Evolutionary conservation across 164 flowering plant genomes (phyloP).

Genomic region (Liquidambar formosana): DNA sequence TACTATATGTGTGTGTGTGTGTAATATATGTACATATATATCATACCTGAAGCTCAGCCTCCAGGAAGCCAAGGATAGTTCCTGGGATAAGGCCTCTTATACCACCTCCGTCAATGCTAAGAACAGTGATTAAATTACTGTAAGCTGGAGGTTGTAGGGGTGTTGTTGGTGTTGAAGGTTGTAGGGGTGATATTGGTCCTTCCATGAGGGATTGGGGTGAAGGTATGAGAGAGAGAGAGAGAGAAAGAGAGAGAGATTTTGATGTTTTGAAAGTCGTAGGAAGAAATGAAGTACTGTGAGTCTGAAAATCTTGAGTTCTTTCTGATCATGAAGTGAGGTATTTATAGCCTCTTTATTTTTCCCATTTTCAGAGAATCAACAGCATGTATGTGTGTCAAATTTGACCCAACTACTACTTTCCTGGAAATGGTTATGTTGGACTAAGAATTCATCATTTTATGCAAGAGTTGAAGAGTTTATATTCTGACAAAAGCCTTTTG

Average conservation of each 20-base stretch:
- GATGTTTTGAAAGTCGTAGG: neutral
- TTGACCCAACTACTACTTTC: too few relatives aligned
- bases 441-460: neutral
- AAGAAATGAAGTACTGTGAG: neutral
- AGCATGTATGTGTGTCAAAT: neutral
- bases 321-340: too few relatives aligned
- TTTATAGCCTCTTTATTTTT: slow-evolving; percentile 1
- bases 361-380: neutral
- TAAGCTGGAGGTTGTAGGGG: slow-evolving; percentile 32
- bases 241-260: neutral
- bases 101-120: slow-evolving; percentile 48
- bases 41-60: slow-evolving; percentile 32
- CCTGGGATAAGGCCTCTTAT: slow-evolving; percentile 39
- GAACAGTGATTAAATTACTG: slow-evolving; percentile 35
- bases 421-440: neutral
- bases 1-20: neutral
- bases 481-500: too few relatives aligned
- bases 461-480: neutral
- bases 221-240: neutral
- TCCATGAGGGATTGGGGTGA: neutral
- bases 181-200: neutral
- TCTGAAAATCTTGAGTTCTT: neutral
- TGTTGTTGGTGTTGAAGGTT: too few relatives aligned
- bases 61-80: slow-evolving; percentile 33
- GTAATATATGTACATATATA: neutral